Evolutionary conservation across 176 grass and related monocot species (phyloP).

Genomic region (Ensete ventricosum): DNA sequence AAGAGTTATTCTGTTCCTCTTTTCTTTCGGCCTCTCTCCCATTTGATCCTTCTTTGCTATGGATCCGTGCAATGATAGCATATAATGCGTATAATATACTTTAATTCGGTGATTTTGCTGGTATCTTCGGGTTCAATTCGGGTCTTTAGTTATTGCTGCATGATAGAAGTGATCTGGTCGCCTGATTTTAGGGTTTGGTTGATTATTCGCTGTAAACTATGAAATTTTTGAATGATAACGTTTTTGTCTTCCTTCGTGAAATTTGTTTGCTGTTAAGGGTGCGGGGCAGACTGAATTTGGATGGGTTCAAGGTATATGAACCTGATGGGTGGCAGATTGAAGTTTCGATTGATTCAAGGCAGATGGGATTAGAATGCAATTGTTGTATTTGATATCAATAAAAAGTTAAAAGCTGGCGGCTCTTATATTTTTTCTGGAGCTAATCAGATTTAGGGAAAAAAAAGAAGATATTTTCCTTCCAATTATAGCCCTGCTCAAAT

Average conservation of each 20-base stretch:
- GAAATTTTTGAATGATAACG: neutral
- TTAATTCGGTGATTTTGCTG: neutral
- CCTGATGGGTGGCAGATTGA: neutral
- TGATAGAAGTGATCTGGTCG: neutral
- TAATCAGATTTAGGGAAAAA: neutral
- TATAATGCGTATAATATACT: neutral
- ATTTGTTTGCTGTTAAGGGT: neutral
- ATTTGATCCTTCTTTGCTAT: slow-evolving; percentile 10
- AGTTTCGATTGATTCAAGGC: neutral
- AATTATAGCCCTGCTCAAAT: no score
- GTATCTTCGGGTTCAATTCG: neutral
- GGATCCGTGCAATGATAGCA: neutral
- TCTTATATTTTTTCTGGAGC: neutral
- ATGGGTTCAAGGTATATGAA: neutral
- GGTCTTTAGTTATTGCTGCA: neutral
- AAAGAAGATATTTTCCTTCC: neutral
- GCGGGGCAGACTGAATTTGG: no score
- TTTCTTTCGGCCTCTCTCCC: neutral
- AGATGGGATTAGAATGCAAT: neutral
- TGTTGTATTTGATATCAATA: neutral
- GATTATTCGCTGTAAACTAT: neutral
- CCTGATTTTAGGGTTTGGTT: neutral
- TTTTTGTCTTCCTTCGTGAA: neutral
- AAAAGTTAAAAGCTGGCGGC: no score
- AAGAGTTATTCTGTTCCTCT: slow-evolving; percentile 8